These are phyloP conservation scores for Moniliophthora roreri DNA, from an alignment of 1,284 basidiomycete species.

Conservation along the genomic window DNA sequence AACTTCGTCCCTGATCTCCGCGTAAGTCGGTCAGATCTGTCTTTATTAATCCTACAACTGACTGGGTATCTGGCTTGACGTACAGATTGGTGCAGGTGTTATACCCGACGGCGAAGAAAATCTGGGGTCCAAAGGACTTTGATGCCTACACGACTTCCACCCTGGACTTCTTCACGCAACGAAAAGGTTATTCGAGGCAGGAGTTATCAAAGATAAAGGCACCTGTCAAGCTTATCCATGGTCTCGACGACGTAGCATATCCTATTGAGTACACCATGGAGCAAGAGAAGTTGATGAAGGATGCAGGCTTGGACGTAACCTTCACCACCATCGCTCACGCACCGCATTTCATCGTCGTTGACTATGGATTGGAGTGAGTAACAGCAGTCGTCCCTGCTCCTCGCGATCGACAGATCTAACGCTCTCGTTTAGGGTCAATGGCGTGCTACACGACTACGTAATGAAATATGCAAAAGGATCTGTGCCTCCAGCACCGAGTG, in stretches of 20 bases:
- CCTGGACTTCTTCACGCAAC: neutral
- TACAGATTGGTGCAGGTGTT: conserved; percentile 25
- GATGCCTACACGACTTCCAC: neutral
- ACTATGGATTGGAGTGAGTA: neutral
- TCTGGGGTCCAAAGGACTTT: conserved; percentile 16
- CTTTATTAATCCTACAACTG: neutral
- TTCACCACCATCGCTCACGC: neutral
- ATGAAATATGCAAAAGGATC: neutral
- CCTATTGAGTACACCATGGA: neutral
- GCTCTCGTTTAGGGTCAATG: neutral
- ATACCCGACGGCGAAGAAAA: conserved; percentile 24
- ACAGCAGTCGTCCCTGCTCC: neutral
- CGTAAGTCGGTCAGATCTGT: conserved; percentile 25
- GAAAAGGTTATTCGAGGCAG: neutral
- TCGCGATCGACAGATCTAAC: neutral
- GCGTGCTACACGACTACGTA: neutral
- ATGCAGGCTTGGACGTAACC: neutral
- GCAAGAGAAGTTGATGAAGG: neutral
- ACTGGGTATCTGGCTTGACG: neutral
- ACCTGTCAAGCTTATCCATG: neutral
- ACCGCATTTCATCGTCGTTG: neutral
- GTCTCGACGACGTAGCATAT: neutral
- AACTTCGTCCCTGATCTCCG: conserved; percentile 25
- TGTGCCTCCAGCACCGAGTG: neutral
- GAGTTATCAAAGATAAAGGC: neutral